Conservation (phyloP, 179 eudicot genomes). For the Nepenthes alata region DNA sequence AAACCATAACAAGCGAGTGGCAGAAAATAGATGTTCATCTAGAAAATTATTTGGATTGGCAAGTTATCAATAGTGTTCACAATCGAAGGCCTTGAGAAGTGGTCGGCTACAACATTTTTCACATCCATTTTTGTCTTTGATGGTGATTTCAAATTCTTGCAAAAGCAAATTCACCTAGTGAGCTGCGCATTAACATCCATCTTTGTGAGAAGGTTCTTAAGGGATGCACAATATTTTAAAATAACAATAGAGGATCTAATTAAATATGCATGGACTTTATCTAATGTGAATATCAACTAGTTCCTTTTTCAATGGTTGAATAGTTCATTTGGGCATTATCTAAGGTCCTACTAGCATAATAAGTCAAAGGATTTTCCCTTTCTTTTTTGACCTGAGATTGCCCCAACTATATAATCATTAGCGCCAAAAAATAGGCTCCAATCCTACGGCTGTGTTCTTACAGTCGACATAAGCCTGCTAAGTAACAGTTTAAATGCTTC, state of each 20-base stretch:
- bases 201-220: neutral
- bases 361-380: neutral
- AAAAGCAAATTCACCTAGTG: neutral
- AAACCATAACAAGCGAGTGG: neutral
- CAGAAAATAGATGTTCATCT: neutral
- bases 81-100: neutral
- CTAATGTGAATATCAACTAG: neutral
- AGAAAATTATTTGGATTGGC: neutral
- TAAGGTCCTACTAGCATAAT: neutral
- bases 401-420: neutral
- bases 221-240: neutral
- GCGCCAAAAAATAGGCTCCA: neutral
- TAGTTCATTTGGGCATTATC: constrained; percentile 3
- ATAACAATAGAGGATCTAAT: neutral
- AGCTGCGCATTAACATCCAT: neutral
- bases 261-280: neutral
- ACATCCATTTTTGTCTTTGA: neutral
- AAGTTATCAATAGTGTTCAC: neutral
- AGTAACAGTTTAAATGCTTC: neutral
- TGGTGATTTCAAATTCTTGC: neutral
- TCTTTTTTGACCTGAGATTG: neutral
- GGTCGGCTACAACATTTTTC: neutral
- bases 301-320: neutral
- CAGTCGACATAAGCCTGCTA: neutral
- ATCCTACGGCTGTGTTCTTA: neutral